Evolutionary conservation across 495 filamentous ascomycete species (phyloP).

Genomic region (Ramalina peruviana): DNA sequence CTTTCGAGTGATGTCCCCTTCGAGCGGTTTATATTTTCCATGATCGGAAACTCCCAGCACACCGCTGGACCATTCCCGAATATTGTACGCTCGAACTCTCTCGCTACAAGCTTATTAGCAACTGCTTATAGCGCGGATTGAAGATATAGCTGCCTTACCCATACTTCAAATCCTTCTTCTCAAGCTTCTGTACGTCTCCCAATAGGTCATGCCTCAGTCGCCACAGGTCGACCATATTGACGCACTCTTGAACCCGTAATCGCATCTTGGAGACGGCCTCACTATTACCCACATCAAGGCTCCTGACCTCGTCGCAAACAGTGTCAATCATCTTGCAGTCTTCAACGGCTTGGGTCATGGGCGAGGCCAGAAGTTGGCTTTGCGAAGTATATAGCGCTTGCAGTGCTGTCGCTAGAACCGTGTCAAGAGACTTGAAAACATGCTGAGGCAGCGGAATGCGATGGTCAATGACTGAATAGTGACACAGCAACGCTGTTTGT

Average conservation of each 20-base stretch:
- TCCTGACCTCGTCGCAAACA: not conserved
- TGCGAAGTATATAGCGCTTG: not conserved
- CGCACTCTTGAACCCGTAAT: not conserved
- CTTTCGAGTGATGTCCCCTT: not conserved
- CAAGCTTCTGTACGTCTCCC: not conserved
- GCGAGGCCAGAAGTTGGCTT: not conserved
- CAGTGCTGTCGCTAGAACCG: not conserved
- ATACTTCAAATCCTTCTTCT: not conserved
- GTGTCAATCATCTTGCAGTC: not conserved
- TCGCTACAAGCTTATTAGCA: too few species aligned
- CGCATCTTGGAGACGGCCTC: not conserved
- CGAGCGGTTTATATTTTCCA: not conserved
- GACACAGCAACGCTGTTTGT: not conserved
- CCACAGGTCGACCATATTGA: not conserved
- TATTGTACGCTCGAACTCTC: too few species aligned
- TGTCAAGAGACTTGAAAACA: not conserved
- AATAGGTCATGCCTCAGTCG: not conserved
- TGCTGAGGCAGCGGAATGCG: not conserved
- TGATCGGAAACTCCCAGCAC: not conserved
- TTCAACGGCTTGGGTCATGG: not conserved
- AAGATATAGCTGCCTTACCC: too few species aligned
- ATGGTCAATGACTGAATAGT: not conserved
- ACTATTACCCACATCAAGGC: not conserved
- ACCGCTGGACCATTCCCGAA: too few species aligned
- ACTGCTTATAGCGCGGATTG: too few species aligned